Conservation (phyloP, 208 protist genomes). For the Crithidia expoeki region DNA sequence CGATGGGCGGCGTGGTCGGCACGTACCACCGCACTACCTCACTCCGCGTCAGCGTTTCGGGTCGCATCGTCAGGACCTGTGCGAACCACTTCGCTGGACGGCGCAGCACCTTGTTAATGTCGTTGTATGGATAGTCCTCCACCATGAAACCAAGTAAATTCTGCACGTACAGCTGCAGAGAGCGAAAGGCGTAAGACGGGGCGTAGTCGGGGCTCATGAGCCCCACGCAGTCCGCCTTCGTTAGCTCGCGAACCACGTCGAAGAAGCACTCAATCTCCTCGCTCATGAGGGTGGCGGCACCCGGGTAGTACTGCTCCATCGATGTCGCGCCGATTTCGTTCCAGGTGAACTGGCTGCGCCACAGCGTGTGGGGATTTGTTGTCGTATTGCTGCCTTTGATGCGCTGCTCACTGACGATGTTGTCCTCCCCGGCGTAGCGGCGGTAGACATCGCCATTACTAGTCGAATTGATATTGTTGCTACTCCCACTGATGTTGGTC, state of each 20-base stretch:
- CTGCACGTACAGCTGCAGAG: conserved; percentile 78
- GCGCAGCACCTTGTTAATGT: conserved; percentile 84
- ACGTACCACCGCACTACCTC: conserved; percentile 49
- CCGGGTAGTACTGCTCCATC: conserved; percentile 91
- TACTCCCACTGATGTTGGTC: neutral
- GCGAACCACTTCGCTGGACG: conserved; percentile 80
- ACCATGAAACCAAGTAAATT: conserved; percentile 85
- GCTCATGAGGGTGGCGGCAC: conserved; percentile 64
- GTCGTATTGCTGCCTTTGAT: conserved; percentile 47
- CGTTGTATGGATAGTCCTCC: conserved; percentile 85
- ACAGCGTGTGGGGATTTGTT: conserved; percentile 46
- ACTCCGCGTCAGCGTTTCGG: conserved; percentile 62
- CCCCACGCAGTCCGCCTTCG: conserved; percentile 65
- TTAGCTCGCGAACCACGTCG: conserved; percentile 59
- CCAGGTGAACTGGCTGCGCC: conserved; percentile 75
- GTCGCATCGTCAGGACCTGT: conserved; percentile 78
- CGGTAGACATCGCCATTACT: conserved; percentile 42
- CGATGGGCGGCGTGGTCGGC: conserved; percentile 17
- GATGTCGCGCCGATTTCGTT: conserved; percentile 63
- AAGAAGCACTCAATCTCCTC: conserved; percentile 75
- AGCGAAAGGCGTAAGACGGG: conserved; percentile 73
- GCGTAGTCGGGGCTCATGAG: conserved; percentile 57
- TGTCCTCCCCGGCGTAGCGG: conserved; percentile 62
- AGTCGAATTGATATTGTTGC: neutral
- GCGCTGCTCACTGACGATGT: conserved; percentile 74